Evolutionary conservation across 2,329 filamentous ascomycete genomes (phyloP).

Genomic region (Zasmidium angulare): DNA sequence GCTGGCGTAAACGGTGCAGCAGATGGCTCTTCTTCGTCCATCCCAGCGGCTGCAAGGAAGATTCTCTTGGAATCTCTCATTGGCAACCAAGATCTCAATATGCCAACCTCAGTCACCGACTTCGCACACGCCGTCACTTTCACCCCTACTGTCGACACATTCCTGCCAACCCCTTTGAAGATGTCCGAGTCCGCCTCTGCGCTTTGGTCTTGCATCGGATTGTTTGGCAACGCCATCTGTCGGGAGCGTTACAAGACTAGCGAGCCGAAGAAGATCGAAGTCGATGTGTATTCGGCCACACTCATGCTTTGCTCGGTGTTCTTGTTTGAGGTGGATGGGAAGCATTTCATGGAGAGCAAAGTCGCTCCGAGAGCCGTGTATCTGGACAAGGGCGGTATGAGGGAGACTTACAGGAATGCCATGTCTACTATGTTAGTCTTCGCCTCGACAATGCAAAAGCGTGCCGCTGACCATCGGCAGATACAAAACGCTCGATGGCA

Average conservation of each 20-base stretch:
- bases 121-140: background rate
- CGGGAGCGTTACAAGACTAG: background rate
- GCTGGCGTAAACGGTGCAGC: too few relatives aligned
- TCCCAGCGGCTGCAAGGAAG: too few relatives aligned
- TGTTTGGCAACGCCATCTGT: background rate
- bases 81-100: background rate
- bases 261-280: background rate
- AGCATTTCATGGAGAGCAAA: background rate
- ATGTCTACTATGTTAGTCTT: background rate
- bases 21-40: too few relatives aligned
- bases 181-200: background rate
- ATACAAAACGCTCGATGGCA: slow-evolving; percentile 47
- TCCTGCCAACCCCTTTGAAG: background rate
- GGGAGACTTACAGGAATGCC: background rate
- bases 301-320: background rate
- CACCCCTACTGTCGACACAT: background rate
- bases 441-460: background rate
- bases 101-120: background rate
- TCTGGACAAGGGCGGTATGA: background rate
- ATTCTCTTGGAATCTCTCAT: background rate
- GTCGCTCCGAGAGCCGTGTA: background rate
- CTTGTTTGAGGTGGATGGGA: background rate
- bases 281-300: background rate
- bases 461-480: background rate
- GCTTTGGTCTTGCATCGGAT: background rate